Conservation (phyloP, 2,329 filamentous ascomycete genomes). For the Penicillium sp. region DNA sequence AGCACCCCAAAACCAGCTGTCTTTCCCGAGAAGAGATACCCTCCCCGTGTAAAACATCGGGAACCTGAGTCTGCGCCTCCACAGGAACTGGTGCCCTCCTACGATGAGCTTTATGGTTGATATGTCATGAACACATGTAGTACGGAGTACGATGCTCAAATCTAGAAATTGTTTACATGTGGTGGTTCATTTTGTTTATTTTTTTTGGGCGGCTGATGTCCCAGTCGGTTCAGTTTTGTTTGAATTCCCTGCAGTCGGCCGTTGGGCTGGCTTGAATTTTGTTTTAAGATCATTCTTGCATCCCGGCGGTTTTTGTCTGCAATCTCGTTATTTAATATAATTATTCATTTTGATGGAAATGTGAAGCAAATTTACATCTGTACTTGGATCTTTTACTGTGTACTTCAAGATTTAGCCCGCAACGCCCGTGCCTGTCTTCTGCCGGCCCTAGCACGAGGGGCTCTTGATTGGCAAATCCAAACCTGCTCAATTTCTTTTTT, state of each 20-base stretch:
- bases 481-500: neutral
- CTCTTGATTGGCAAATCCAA: neutral
- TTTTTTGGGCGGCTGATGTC: neutral
- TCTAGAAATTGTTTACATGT: conserved; percentile 6
- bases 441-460: neutral
- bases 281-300: conserved; percentile 2
- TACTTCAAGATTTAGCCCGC: neutral
- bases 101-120: conserved; percentile 42
- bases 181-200: neutral
- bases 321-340: neutral
- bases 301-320: conserved; percentile 1
- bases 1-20: conserved; percentile 5
- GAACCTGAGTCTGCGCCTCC: conserved; percentile 21
- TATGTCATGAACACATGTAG: neutral
- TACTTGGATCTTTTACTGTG: neutral
- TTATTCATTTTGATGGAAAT: neutral
- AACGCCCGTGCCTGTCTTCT: neutral
- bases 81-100: conserved; percentile 39
- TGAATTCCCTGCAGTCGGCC: neutral
- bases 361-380: neutral
- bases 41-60: conserved; percentile 17
- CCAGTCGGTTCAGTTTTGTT: neutral
- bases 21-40: conserved; percentile 23
- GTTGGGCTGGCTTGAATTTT: neutral
- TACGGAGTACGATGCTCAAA: neutral